A percentile compares a stretch with the other conserved stretches of the same genome.
phyloP scores from a whole-genome alignment of 2,329 filamentous ascomycete genomes.

The Neofusicoccum umdonicola region DNA sequence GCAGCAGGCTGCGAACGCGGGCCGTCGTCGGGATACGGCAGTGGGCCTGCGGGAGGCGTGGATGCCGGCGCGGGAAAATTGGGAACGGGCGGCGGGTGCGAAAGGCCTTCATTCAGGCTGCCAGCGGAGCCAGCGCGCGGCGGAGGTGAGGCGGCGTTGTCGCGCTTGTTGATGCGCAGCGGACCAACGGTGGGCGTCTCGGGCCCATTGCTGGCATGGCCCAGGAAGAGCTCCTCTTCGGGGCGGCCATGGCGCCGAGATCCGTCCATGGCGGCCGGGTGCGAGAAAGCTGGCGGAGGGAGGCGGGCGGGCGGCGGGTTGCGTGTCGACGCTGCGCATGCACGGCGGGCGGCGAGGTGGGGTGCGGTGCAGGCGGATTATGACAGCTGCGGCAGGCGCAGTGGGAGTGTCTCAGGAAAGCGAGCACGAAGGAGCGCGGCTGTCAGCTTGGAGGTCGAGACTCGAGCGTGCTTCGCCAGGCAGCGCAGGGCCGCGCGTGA shows the following conservation, averaged over 20 bases:
- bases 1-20: constrained; percentile 25
- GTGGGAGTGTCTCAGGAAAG: background rate
- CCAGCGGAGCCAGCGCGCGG: constrained; percentile 62
- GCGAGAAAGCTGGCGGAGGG: background rate
- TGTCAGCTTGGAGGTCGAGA: background rate
- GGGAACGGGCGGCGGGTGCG: constrained; percentile 50
- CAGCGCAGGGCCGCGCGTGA: background rate
- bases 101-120: constrained; percentile 47
- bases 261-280: constrained; percentile 40
- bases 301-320: background rate
- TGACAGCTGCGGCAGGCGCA: constrained; percentile 5
- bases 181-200: constrained; percentile 81
- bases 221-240: constrained; percentile 81
- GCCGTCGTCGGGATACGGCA: constrained; percentile 49
- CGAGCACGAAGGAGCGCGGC: background rate
- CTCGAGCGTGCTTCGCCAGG: background rate
- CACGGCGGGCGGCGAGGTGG: background rate
- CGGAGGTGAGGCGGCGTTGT: constrained; percentile 51
- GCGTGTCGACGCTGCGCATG: background rate
- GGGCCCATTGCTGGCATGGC: constrained; percentile 38
- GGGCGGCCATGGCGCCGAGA: constrained; percentile 60
- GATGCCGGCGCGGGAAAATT: constrained; percentile 61
- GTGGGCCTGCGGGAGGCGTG: constrained; percentile 46
- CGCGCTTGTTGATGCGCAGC: constrained; percentile 77
- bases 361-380: background rate